phyloP scores from a whole-genome alignment of 768 basidiomycete genomes.

The Tylopilus rubrobrunneus region DNA sequence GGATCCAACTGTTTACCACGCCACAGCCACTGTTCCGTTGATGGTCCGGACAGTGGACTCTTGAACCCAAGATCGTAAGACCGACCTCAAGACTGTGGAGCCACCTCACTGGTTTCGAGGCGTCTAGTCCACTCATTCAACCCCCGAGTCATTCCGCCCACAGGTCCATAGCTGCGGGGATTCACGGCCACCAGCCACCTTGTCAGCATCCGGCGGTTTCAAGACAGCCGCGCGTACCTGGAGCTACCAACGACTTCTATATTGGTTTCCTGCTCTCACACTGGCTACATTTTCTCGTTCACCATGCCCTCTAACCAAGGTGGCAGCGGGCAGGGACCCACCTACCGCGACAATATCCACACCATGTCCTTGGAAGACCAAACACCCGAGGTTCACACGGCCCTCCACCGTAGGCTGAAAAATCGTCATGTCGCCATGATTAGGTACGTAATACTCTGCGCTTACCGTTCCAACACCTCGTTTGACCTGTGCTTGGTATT shows the following conservation, averaged over 20 bases:
- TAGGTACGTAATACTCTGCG: neutral
- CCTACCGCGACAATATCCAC: neutral
- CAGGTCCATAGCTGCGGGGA: no score
- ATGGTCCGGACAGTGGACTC: no score
- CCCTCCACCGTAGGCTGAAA: neutral
- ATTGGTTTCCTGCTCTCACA: neutral
- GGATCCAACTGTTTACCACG: no score
- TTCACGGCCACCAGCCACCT: neutral
- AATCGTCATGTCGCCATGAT: slow-evolving; percentile 5
- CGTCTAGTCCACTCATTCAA: no score
- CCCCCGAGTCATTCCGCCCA: no score
- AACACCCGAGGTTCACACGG: neutral
- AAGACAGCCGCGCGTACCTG: neutral
- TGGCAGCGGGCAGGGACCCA: neutral
- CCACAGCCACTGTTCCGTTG: no score
- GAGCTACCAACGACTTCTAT: neutral
- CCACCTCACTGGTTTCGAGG: no score
- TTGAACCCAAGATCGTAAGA: no score
- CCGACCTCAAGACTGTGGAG: no score
- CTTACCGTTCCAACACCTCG: neutral
- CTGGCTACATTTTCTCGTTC: neutral
- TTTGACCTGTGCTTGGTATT: neutral
- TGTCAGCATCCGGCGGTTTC: neutral
- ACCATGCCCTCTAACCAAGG: neutral
- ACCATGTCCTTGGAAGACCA: neutral